Evolutionary conservation across 2,329 filamentous ascomycete species (phyloP).

Genomic region (Esteya vermicola): DNA sequence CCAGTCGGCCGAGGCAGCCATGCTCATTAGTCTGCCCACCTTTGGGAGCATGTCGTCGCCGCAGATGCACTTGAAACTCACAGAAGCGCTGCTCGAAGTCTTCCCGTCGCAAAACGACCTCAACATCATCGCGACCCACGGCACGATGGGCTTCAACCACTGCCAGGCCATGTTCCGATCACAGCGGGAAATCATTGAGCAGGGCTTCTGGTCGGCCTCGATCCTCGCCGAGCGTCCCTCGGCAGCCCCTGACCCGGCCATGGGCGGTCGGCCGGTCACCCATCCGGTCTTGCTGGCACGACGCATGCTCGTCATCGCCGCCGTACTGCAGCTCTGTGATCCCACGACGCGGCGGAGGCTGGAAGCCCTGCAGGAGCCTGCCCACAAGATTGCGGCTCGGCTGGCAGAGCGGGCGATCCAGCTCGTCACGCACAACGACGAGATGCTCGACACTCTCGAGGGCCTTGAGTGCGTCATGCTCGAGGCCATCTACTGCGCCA

Average conservation of each 20-base stretch:
- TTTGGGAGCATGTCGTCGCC: too few relatives aligned
- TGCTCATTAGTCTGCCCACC: too few relatives aligned
- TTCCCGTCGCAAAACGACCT: constrained; percentile 5
- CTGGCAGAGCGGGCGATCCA: constrained; percentile 8
- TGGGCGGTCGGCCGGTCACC: not conserved
- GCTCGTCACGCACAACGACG: constrained; percentile 30
- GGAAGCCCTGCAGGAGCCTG: constrained; percentile 11
- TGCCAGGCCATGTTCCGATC: constrained; percentile 5
- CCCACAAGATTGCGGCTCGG: constrained; percentile 1
- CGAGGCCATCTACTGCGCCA: constrained; percentile 29
- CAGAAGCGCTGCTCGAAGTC: constrained; percentile 1
- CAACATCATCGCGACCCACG: constrained; percentile 1
- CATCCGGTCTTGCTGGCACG: constrained; percentile 19
- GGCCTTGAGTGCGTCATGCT: constrained; percentile 36
- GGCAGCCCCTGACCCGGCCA: too few relatives aligned
- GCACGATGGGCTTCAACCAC: constrained; percentile 1
- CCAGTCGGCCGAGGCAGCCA: too few relatives aligned
- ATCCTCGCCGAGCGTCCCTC: not conserved
- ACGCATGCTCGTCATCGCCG: constrained; percentile 18
- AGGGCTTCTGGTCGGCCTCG: constrained; percentile 2
- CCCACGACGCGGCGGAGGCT: constrained; percentile 1
- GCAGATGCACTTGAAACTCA: not conserved
- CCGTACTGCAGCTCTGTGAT: constrained; percentile 17
- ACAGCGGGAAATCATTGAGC: constrained; percentile 1
- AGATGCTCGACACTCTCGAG: constrained; percentile 28